phyloP scores from a whole-genome alignment of 108 stramenopile genomes.

The Chaetoceros tenuissimus region DNA sequence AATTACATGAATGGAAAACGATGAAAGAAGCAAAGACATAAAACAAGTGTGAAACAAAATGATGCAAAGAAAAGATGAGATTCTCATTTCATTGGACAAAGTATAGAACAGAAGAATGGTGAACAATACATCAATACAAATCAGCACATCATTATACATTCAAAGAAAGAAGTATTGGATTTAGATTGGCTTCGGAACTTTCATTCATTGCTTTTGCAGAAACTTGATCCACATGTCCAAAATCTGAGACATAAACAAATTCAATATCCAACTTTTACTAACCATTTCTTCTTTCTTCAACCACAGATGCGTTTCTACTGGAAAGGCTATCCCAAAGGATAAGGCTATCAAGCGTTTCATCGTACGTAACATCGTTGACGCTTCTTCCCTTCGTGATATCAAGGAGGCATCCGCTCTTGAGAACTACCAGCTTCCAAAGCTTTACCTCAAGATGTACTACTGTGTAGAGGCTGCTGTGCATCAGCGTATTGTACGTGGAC shows the following conservation, averaged over 20 bases:
- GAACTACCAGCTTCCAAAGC: slow-evolving; percentile 98
- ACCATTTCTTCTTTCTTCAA: background rate
- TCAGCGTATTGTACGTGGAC: slow-evolving; percentile 98
- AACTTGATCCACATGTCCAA: too few relatives aligned
- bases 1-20: too few relatives aligned
- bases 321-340: slow-evolving; percentile 99
- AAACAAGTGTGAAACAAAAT: too few relatives aligned
- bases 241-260: too few relatives aligned
- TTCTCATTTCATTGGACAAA: background rate
- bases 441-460: slow-evolving; percentile 99
- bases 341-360: slow-evolving; percentile 99
- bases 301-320: slow-evolving; percentile 90
- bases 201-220: too few relatives aligned
- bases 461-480: slow-evolving; percentile 99
- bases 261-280: too few relatives aligned
- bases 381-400: slow-evolving; percentile 96
- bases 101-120: background rate
- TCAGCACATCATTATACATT: too few relatives aligned
- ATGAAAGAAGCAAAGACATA: too few relatives aligned
- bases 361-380: slow-evolving; percentile 99
- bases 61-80: too few relatives aligned
- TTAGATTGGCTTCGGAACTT: too few relatives aligned
- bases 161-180: too few relatives aligned
- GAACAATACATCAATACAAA: too few relatives aligned
- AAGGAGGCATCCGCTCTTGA: slow-evolving; percentile 98